Evolutionary conservation across 768 basidiomycete species (phyloP).

Genomic region (Tylopilus sp.): DNA sequence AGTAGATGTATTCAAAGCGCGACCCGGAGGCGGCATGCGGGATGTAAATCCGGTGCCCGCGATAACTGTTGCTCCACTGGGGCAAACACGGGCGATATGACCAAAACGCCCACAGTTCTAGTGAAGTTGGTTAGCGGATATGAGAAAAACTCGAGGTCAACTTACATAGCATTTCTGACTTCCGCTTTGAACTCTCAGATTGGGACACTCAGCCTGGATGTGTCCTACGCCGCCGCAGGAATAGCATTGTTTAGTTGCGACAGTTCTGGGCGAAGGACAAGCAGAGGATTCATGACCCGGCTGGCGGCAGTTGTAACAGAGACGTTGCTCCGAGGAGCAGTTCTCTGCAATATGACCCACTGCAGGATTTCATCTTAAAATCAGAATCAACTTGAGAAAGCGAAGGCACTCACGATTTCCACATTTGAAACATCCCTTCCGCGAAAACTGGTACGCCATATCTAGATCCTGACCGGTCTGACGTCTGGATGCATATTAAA

Average conservation of each 20-base stretch:
- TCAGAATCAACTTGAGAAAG: constrained; percentile 9
- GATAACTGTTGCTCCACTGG: constrained; percentile 42
- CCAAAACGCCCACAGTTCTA: constrained; percentile 82
- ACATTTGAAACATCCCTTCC: constrained; percentile 92
- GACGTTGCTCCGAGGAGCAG: constrained; percentile 81
- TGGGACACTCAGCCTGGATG: constrained; percentile 85
- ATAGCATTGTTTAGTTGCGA: constrained; percentile 88
- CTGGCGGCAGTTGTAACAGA: constrained; percentile 94
- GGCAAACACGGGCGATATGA: constrained; percentile 77
- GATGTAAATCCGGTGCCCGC: constrained; percentile 50
- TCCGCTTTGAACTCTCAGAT: constrained; percentile 62
- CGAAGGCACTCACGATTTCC: constrained; percentile 69
- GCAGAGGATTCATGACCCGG: constrained; percentile 92
- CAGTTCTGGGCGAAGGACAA: constrained; percentile 80
- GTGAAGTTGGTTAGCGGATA: constrained; percentile 3
- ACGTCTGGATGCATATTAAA: constrained; percentile 33
- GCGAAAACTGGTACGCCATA: constrained; percentile 81
- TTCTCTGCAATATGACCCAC: constrained; percentile 94
- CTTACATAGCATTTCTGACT: constrained; percentile 85
- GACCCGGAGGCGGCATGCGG: constrained; percentile 72
- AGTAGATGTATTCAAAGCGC: constrained; percentile 69
- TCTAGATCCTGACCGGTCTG: constrained; percentile 41
- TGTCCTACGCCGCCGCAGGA: constrained; percentile 91
- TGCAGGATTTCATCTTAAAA: constrained; percentile 31
- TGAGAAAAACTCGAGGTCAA: constrained; percentile 1